These are phyloP conservation scores for Coprinellus micaceus DNA, from an alignment of 768 basidiomycete species.

Conservation along the genomic window DNA sequence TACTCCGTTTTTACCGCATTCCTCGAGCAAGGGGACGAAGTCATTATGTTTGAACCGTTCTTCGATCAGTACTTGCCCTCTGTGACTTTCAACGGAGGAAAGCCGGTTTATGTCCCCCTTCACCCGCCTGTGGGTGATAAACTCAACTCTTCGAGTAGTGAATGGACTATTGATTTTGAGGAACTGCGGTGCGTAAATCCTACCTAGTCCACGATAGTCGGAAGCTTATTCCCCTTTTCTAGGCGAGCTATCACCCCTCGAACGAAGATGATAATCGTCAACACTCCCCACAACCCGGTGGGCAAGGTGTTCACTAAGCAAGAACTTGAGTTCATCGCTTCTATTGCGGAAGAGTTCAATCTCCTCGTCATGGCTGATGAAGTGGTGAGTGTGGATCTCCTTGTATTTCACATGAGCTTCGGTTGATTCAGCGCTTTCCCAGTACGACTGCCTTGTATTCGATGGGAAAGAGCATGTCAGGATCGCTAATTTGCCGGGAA, in stretches of 20 bases:
- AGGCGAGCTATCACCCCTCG: slow-evolving; percentile 82
- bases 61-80: slow-evolving; percentile 95
- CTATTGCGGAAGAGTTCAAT: slow-evolving; percentile 87
- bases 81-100: slow-evolving; percentile 90
- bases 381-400: slow-evolving; percentile 59
- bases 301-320: slow-evolving; percentile 89
- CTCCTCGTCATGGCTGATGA: slow-evolving; percentile 93
- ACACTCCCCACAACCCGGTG: slow-evolving; percentile 97
- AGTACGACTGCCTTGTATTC: slow-evolving; percentile 94
- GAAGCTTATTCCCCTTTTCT: neutral
- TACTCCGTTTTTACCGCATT: slow-evolving; percentile 93
- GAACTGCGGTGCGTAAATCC: slow-evolving; percentile 64
- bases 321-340: slow-evolving; percentile 84
- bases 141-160: slow-evolving; percentile 53
- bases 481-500: slow-evolving; percentile 90
- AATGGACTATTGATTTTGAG: slow-evolving; percentile 89
- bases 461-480: slow-evolving; percentile 87
- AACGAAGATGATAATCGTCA: slow-evolving; percentile 92
- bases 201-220: slow-evolving; percentile 15
- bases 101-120: slow-evolving; percentile 90
- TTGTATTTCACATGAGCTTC: neutral
- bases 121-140: slow-evolving; percentile 67
- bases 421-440: slow-evolving; percentile 9
- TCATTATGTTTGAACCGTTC: slow-evolving; percentile 98
- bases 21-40: slow-evolving; percentile 89